These are phyloP conservation scores for Chlorella sp. DNA, from an alignment of 139 green algal genomes.

Conservation along the genomic window DNA sequence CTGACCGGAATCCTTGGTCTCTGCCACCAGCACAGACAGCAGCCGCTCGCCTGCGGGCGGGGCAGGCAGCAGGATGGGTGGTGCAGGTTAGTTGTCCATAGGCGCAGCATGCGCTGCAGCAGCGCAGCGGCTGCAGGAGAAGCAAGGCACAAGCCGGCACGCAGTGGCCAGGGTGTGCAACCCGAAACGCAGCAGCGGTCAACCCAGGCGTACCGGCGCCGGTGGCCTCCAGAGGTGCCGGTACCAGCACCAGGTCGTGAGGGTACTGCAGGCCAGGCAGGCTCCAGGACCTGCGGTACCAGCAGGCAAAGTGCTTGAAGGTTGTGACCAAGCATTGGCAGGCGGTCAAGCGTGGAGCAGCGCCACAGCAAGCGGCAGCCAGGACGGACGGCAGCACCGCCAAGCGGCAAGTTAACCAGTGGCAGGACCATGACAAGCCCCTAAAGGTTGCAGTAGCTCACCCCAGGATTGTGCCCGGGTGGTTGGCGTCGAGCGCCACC, in stretches of 20 bases:
- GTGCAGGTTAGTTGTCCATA: background rate
- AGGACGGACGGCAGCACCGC: background rate
- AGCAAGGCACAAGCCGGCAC: background rate
- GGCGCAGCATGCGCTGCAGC: background rate
- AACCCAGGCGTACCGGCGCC: constrained; percentile 31
- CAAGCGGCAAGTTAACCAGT: background rate
- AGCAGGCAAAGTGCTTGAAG: background rate
- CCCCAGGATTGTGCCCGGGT: background rate
- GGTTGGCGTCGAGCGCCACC: background rate
- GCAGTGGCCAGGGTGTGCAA: background rate
- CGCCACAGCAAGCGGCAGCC: background rate
- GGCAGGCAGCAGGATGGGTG: background rate
- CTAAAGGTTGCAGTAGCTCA: no score
- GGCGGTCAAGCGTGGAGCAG: no score
- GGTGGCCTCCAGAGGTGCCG: constrained; percentile 55
- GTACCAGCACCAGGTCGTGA: constrained; percentile 69
- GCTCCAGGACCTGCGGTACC: constrained; percentile 37
- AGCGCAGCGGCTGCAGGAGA: background rate
- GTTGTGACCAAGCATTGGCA: no score
- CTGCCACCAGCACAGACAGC: constrained; percentile 67
- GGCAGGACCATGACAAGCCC: no score
- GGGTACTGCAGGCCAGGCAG: constrained; percentile 54
- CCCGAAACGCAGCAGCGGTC: no score
- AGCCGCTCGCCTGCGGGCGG: constrained; percentile 54
- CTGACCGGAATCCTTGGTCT: constrained; percentile 49